Conservation (phyloP, 2,329 filamentous ascomycete species). For the Zelopaecilomyces penicillatus region DNA sequence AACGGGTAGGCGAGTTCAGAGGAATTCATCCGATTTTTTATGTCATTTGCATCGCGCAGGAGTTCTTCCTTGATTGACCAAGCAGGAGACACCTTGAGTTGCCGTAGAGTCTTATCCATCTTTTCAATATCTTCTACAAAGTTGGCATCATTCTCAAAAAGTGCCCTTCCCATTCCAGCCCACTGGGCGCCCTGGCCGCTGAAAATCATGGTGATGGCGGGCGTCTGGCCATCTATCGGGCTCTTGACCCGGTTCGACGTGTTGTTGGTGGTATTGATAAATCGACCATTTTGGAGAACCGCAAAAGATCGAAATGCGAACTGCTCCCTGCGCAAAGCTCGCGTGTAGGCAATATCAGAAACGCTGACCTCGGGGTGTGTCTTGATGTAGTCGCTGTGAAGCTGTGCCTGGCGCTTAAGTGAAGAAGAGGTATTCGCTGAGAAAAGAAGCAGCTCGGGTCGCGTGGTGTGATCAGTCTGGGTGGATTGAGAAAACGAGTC, state of each 20-base stretch:
- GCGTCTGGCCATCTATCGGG: background rate
- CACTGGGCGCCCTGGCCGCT: conserved; percentile 40
- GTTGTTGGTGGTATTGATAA: conserved; percentile 1
- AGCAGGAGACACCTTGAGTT: conserved; percentile 14
- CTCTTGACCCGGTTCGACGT: background rate
- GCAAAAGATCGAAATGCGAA: conserved; percentile 1
- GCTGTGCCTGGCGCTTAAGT: conserved; percentile 3
- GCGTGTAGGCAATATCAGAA: conserved; percentile 5
- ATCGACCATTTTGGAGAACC: conserved; percentile 9
- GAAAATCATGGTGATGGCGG: conserved; percentile 23
- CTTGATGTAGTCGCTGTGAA: conserved; percentile 21
- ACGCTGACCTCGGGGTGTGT: conserved; percentile 5
- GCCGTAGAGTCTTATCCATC: conserved; percentile 7
- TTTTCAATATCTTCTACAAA: conserved; percentile 13
- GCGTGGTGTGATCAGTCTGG: too few relatives aligned
- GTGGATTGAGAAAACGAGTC: too few relatives aligned
- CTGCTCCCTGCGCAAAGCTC: conserved; percentile 1
- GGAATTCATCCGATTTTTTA: conserved; percentile 15
- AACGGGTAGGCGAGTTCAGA: conserved; percentile 40
- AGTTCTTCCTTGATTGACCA: conserved; percentile 16
- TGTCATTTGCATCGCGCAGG: conserved; percentile 1
- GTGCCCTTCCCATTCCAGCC: conserved; percentile 29
- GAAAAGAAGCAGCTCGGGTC: conserved; percentile 4
- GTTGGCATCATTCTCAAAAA: conserved; percentile 16
- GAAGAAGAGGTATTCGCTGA: conserved; percentile 3